Evolutionary conservation across 495 filamentous ascomycete species (phyloP), one percentile per base, ranked within the genome.

Genomic region (Xylaria palmicola): DNA sequence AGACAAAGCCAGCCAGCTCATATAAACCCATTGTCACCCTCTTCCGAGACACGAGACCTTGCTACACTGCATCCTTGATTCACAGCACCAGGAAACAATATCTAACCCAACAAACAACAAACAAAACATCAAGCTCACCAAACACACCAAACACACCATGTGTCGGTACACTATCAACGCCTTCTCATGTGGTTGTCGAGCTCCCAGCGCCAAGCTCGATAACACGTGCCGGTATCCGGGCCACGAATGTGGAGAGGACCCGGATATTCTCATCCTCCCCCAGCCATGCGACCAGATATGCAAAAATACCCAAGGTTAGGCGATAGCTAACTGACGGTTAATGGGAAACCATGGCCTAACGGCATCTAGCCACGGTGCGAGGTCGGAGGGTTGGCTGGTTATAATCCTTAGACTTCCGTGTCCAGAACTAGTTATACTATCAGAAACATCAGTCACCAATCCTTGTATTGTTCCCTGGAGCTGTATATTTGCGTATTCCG

Each of bases 161-260:
- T 68, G 60, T 45, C 56, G 53, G 36, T 68, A 59, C 37, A 66
- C 63, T 0, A 59, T 68, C 17, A 52, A 54, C 6, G 66, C 62
- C 7, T 68, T 54, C 39, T 62, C 36, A 39, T 68, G 65, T 47
- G 60, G 63, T 19, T 68, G 63, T 29, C 63, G 56, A 26, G 60
- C 63, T 29, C 48, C 54, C 22, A 48, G 56, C 3, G n/a, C 32
- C 17, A 63, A 56, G 22, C 44, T 63, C 3, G 51, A 52, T 27
- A 34, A 17, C 51, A 34, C 10, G 32, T 68, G 66, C 44, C 36
- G 34, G 6, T 30, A 47, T 41, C 66, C 66, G 26, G 56, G 34
- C 34, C 34, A 40, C 6, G 53, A 54, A 41, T 68, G 62, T 41
- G 41, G 34, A 13, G 45, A 36, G 40, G 58, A 60, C 4, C 60